Conservation (phyloP, 2,329 filamentous ascomycete genomes). For the Cladosporium sp. region DNA sequence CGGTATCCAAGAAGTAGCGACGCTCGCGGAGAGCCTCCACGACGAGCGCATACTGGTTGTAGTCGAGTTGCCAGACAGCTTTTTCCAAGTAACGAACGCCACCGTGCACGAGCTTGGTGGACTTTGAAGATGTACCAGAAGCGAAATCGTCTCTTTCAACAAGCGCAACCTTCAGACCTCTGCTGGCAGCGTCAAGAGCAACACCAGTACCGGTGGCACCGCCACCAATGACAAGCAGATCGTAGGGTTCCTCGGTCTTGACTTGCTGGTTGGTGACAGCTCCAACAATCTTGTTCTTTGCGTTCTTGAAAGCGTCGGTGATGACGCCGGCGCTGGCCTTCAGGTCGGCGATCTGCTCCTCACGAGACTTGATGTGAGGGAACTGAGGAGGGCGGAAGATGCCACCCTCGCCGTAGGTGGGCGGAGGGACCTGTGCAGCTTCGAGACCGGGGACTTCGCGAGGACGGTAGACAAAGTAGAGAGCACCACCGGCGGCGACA, state of each 20-base stretch:
- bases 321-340: constrained; percentile 46
- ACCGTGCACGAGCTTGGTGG: constrained; percentile 81
- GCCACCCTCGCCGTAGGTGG: constrained; percentile 65
- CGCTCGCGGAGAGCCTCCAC: constrained; percentile 78
- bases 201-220: constrained; percentile 78
- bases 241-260: constrained; percentile 48
- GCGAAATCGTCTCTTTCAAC: constrained; percentile 82
- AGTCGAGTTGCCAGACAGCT: constrained; percentile 80
- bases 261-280: constrained; percentile 30
- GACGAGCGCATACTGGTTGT: constrained; percentile 72
- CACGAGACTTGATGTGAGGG: constrained; percentile 57
- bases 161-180: constrained; percentile 73
- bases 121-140: constrained; percentile 78
- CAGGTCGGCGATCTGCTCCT: constrained; percentile 62
- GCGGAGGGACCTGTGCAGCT: constrained; percentile 64
- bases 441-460: constrained; percentile 68
- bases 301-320: constrained; percentile 35
- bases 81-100: constrained; percentile 83
- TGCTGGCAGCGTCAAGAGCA: constrained; percentile 73
- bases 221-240: constrained; percentile 73
- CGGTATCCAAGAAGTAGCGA: constrained; percentile 78
- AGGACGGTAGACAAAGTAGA: constrained; percentile 64
- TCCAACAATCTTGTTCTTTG: constrained; percentile 41
- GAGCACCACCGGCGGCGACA: constrained; percentile 50
- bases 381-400: constrained; percentile 64